Evolutionary conservation across 257 asterid species (phyloP), one percentile per base, ranked within the genome.

Genomic region (Solanum acaule): DNA sequence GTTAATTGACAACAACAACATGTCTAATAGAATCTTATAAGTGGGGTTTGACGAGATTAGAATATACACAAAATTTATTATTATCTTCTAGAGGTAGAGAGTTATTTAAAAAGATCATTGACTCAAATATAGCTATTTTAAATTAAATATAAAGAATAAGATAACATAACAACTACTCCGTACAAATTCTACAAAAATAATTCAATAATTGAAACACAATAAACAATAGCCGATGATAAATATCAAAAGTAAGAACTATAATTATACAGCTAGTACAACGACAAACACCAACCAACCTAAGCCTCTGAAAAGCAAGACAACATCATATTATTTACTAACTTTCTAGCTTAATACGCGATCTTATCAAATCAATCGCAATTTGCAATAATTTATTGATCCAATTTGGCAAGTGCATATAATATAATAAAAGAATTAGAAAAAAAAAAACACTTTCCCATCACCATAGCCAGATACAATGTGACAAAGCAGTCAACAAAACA

Each of bases 401-500:
- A 77, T 77, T 40, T 40, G 61, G 7, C 61, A 77, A 78, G 18
- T 78, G 13, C 84, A 33, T 16, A 71, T 52, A 52, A 52, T 52
- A 71, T 8, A 71, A 25, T 16, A 40, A 14, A 13, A n/a, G 22
- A 78, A 78, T 40, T 42, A 38, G 11, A 1, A 14, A 7, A 42
- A 25, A 38, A 42, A 25, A 79, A 10, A 25, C 38, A 46, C 85
- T 44, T 44, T 9, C 15, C 25, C 23, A 15, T 25, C 16, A 27
- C 25, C 65, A 79, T 79, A 25, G 38, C 85, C 25, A 44, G 49
- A 78, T 79, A 42, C 65, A 42, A 14, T 79, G 85, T 44, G 65
- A 42, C 85, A 79, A 78, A 79, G 10, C 85, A 78, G 85, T 78
- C 84, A 77, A 77, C 61, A 78, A 42, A 42, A 42, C 85, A 78